Percentiles rank a stretch among this genome's conserved stretches.
These are phyloP conservation scores for Fusarium sp. DNA, from an alignment of 2,329 filamentous ascomycete genomes.

Conservation along the genomic window DNA sequence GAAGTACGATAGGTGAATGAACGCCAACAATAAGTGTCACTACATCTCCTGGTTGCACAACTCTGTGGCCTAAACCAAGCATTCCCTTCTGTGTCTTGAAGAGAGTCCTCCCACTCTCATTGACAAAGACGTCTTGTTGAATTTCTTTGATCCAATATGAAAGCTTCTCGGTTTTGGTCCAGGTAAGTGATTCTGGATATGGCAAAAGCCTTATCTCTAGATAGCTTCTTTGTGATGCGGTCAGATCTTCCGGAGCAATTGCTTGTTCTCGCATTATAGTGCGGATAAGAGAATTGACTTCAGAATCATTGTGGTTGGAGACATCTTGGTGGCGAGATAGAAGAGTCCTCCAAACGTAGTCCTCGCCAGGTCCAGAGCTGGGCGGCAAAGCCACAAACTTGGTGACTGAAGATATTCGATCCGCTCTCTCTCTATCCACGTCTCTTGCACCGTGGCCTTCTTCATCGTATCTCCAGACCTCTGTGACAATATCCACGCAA, in stretches of 20 bases:
- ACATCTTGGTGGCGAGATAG: not conserved
- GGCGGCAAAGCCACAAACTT: slow-evolving; percentile 2
- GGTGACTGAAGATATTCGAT: not conserved
- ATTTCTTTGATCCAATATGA: not conserved
- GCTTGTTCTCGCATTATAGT: not conserved
- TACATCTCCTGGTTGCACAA: not conserved
- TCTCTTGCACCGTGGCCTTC: too few relatives aligned
- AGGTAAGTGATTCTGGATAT: not conserved
- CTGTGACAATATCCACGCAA: slow-evolving; percentile 2
- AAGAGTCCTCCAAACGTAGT: slow-evolving; percentile 8
- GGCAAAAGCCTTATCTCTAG: not conserved
- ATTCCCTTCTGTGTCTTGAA: slow-evolving; percentile 8
- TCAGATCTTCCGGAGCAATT: not conserved
- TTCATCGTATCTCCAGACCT: not conserved
- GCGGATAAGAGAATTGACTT: not conserved
- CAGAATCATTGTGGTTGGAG: not conserved
- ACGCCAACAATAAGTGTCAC: not conserved
- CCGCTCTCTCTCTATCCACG: too few relatives aligned
- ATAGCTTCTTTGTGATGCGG: not conserved
- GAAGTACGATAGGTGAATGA: not conserved
- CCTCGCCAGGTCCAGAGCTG: not conserved
- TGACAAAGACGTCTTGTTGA: rapidly evolving
- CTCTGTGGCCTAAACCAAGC: not conserved
- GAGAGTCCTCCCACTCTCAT: not conserved
- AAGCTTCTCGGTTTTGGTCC: not conserved